Conservation (phyloP, 176 grass and related monocot species). For the Paspalum notatum region DNA sequence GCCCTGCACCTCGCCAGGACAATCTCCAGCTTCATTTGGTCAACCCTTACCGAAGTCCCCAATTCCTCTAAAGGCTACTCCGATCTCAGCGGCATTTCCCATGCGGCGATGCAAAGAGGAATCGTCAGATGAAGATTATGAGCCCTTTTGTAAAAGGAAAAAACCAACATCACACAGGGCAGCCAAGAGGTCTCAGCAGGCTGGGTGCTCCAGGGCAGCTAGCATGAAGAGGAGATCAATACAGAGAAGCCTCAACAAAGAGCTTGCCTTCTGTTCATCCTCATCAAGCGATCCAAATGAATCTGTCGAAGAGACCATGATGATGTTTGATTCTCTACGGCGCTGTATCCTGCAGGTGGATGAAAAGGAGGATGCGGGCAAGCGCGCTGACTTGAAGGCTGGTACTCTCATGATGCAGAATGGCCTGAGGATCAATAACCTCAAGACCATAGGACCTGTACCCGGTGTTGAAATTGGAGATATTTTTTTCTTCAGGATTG, state of each 20-base stretch:
- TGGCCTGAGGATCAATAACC: constrained; percentile 48
- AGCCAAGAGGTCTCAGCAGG: constrained; percentile 9
- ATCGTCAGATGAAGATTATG: constrained; percentile 31
- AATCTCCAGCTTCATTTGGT: constrained; percentile 22
- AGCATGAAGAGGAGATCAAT: constrained; percentile 19
- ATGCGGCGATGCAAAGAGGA: not conserved
- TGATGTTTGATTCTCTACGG: constrained; percentile 63
- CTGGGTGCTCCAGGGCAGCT: not conserved
- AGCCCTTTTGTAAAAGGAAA: not conserved
- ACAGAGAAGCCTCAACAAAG: constrained; percentile 47
- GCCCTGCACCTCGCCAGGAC: constrained; percentile 20
- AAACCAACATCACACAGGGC: not conserved
- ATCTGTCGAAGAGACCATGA: constrained; percentile 46
- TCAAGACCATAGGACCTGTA: constrained; percentile 52
- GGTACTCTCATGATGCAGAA: constrained; percentile 57
- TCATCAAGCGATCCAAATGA: constrained; percentile 33
- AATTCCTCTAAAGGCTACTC: constrained; percentile 37
- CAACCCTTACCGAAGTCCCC: not conserved
- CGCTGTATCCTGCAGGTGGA: constrained; percentile 50
- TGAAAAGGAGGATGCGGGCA: constrained; percentile 42
- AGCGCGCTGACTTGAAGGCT: constrained; percentile 51
- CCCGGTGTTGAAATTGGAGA: constrained; percentile 65
- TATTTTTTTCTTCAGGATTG: constrained; percentile 70
- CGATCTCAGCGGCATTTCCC: constrained; percentile 33
- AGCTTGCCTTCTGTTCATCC: constrained; percentile 32